A percentile compares a stretch with the other conserved stretches of the same genome.
phyloP scores from a whole-genome alignment of 75 land plant species.

The Picea glauca region DNA sequence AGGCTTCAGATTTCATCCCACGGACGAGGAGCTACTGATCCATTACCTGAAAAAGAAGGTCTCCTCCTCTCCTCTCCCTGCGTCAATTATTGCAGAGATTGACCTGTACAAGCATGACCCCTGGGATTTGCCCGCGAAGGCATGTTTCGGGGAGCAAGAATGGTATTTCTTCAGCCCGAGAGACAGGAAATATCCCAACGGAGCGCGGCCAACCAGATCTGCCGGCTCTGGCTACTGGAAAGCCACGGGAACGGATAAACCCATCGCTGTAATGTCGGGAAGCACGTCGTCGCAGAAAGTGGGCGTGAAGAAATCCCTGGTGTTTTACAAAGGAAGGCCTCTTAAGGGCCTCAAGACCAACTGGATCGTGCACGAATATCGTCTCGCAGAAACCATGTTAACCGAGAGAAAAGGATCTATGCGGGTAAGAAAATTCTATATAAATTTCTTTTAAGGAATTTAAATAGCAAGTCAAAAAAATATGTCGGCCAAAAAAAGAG shows the following conservation, averaged over 20 bases:
- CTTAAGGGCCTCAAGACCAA: conserved; percentile 29
- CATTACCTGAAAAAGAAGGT: conserved; percentile 19
- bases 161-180: conserved; percentile 31
- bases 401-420: conserved; percentile 3
- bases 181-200: conserved; percentile 31
- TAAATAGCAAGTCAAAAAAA: too few relatives aligned
- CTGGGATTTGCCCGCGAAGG: conserved; percentile 31
- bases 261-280: neutral
- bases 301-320: conserved; percentile 33
- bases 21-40: conserved; percentile 15
- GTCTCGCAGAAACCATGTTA: conserved; percentile 6
- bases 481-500: too few relatives aligned
- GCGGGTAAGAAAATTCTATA: conserved; percentile 9
- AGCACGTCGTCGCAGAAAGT: neutral
- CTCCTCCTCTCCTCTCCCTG: neutral
- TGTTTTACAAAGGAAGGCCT: conserved; percentile 20
- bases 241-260: conserved; percentile 39
- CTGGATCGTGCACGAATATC: conserved; percentile 40
- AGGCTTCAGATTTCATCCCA: conserved; percentile 13
- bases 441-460: too few relatives aligned
- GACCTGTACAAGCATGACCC: conserved; percentile 18
- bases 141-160: conserved; percentile 20
- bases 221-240: conserved; percentile 40
- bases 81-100: conserved; percentile 12
- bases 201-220: conserved; percentile 27